A percentile compares a stretch with the other conserved stretches of the same genome.
phyloP scores from a whole-genome alignment of 495 filamentous ascomycete species.

The Aspergillus taichungensis region DNA sequence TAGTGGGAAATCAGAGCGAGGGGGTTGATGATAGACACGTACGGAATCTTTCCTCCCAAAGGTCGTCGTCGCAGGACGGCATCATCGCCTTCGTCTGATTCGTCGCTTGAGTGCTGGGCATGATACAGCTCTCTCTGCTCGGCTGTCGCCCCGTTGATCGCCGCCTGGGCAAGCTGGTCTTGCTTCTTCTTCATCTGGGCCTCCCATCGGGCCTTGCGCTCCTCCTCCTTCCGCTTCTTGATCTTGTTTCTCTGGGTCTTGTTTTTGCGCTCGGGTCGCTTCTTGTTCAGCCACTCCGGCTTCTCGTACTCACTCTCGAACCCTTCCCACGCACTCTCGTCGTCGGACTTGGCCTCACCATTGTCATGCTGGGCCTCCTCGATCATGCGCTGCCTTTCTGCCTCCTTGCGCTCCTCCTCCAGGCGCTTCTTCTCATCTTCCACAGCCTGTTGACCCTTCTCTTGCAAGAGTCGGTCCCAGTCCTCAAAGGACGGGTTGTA shows the following conservation, averaged over 20 bases:
- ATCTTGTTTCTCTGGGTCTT: conserved; percentile 77
- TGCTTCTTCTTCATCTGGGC: conserved; percentile 60
- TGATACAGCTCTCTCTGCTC: conserved; percentile 46
- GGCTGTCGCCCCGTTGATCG: conserved; percentile 54
- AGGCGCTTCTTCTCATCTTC: conserved; percentile 72
- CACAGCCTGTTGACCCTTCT: conserved; percentile 69
- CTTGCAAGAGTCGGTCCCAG: conserved; percentile 64
- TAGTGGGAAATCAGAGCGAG: neutral
- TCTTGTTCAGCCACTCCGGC: conserved; percentile 54
- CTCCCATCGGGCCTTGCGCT: conserved; percentile 61
- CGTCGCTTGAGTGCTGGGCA: conserved; percentile 40
- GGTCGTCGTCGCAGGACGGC: conserved; percentile 59
- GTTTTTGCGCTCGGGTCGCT: conserved; percentile 74
- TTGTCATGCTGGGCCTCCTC: conserved; percentile 58
- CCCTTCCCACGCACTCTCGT: conserved; percentile 84
- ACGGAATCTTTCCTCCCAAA: conserved; percentile 61
- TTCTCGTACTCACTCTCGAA: conserved; percentile 63
- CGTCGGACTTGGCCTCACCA: conserved; percentile 63
- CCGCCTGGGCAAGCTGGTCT: conserved; percentile 53
- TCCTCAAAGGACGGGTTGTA: conserved; percentile 87
- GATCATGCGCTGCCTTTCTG: conserved; percentile 38
- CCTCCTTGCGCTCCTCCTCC: conserved; percentile 55
- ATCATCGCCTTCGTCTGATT: conserved; percentile 45
- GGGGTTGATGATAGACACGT: conserved; percentile 18
- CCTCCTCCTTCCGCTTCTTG: conserved; percentile 78